phyloP scores from a whole-genome alignment of 176 grass and related monocot species.

The Aegilops longissima region DNA sequence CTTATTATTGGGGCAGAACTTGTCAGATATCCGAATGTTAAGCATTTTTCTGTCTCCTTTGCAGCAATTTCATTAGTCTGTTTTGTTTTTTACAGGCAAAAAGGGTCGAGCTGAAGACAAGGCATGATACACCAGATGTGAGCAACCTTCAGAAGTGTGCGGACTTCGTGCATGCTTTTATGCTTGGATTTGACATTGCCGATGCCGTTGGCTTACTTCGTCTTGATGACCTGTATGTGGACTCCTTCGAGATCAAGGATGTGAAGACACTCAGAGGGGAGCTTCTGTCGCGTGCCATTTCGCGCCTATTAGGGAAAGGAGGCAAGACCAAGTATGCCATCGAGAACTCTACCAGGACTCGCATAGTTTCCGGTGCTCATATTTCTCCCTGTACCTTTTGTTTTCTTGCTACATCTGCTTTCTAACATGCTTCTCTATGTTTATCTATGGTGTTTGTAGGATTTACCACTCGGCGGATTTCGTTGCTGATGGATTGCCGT shows the following conservation, averaged over 20 bases:
- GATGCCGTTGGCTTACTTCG: conserved; percentile 72
- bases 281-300: conserved; percentile 84
- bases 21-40: neutral
- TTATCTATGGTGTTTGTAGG: too few species aligned
- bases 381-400: too few species aligned
- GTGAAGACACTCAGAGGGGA: conserved; percentile 91
- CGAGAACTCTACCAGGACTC: conserved; percentile 88
- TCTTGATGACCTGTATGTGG: conserved; percentile 81
- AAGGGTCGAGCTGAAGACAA: conserved; percentile 89
- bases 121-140: conserved; percentile 72
- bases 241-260: conserved; percentile 96
- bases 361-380: conserved; percentile 41
- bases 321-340: conserved; percentile 93
- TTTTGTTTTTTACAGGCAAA: conserved; percentile 40
- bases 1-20: too few species aligned
- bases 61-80: neutral
- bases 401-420: too few species aligned
- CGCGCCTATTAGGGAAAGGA: conserved; percentile 81
- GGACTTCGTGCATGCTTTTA: conserved; percentile 79
- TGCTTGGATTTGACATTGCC: conserved; percentile 82
- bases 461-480: too few species aligned
- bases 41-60: neutral
- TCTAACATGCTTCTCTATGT: too few species aligned
- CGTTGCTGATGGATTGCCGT: too few species aligned
- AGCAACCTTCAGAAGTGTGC: conserved; percentile 90